These are phyloP conservation scores for Cucurbita moschata DNA, from an alignment of 306 rosid species.

Conservation along the genomic window DNA sequence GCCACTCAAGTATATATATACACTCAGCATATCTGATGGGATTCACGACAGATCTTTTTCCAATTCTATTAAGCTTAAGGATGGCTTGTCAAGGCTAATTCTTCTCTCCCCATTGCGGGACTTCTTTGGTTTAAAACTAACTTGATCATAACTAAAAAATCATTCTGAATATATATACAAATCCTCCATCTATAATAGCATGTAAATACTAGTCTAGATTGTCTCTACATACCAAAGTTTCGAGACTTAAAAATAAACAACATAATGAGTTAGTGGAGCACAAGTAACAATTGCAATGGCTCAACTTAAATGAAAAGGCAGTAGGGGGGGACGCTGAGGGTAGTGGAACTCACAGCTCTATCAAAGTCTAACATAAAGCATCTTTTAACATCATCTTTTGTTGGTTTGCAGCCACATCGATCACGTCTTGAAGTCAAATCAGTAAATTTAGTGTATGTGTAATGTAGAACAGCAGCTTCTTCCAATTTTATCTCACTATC, in stretches of 20 bases:
- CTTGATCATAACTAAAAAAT: neutral
- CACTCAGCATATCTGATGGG: neutral
- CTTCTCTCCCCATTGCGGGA: neutral
- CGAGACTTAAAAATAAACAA: neutral
- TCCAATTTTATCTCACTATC: slow-evolving; percentile 82
- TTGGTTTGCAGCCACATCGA: slow-evolving; percentile 98
- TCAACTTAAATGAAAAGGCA: neutral
- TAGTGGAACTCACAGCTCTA: slow-evolving; percentile 62
- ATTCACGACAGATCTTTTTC: neutral
- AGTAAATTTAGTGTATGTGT: slow-evolving; percentile 81
- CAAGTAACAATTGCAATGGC: neutral
- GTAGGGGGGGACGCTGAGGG: neutral
- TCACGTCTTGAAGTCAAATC: slow-evolving; percentile 92
- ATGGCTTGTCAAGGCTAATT: neutral
- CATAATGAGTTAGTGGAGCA: neutral
- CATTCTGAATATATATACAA: neutral
- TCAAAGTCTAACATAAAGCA: slow-evolving; percentile 99
- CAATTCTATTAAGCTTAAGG: neutral
- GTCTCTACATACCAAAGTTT: slow-evolving; percentile 3
- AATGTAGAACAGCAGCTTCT: slow-evolving; percentile 96
- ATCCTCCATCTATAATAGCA: neutral
- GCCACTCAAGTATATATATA: too few relatives aligned
- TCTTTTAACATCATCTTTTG: slow-evolving; percentile 89
- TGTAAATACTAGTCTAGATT: neutral
- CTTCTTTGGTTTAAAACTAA: neutral